Percentiles rank a stretch among this genome's conserved stretches.
Conservation (phyloP, 179 eudicot species). For the Nepenthes alata region DNA sequence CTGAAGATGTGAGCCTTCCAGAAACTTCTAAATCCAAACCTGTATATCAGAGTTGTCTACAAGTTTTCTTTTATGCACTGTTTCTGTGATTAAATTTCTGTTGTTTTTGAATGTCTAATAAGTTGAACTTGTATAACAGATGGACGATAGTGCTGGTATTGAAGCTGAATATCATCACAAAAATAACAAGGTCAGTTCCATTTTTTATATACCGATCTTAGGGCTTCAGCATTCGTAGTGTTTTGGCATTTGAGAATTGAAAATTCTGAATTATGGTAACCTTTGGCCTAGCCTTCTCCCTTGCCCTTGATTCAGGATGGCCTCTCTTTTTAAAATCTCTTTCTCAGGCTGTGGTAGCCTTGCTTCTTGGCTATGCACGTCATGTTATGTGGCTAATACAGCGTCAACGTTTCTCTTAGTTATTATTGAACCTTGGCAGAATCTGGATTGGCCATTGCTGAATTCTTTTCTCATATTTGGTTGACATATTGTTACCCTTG, state of each 20-base stretch:
- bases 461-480: no score
- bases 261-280: no score
- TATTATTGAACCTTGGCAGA: no score
- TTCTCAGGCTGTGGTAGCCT: no score
- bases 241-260: background rate
- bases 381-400: no score
- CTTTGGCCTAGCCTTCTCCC: no score
- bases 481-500: no score
- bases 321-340: no score
- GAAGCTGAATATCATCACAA: conserved; percentile 98
- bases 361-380: no score
- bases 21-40: conserved; percentile 1
- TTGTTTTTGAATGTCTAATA: background rate
- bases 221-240: background rate
- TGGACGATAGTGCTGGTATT: conserved; percentile 89
- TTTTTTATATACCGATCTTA: conserved; percentile 1
- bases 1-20: conserved; percentile 73
- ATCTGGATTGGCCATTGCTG: no score
- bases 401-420: no score
- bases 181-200: conserved; percentile 64
- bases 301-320: no score
- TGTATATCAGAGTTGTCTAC: background rate
- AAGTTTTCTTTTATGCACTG: background rate
- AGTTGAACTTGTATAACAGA: conserved; percentile 33
- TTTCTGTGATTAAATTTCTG: background rate